A percentile compares a stretch with the other conserved stretches of the same genome.
Conservation (phyloP, 1,284 basidiomycete genomes). For the Cutaneotrichosporon sp. region DNA sequence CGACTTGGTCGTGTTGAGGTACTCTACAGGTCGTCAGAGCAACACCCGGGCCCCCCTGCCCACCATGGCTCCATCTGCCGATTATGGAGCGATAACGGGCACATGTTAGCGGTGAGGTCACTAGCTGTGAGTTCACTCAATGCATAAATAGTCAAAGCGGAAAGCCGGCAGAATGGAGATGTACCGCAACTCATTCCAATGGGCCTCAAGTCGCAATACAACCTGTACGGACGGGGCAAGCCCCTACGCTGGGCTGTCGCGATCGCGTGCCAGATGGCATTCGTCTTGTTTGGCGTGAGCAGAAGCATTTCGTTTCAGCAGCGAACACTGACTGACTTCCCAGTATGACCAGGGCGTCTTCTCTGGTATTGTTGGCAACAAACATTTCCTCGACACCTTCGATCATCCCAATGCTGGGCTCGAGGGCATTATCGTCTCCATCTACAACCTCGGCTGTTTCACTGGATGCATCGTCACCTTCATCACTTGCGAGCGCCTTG, state of each 20-base stretch:
- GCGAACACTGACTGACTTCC: background rate
- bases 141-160: no score
- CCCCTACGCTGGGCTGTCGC: slow-evolving; percentile 5
- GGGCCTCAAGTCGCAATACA: slow-evolving; percentile 3
- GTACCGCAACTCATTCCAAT: no score
- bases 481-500: slow-evolving; percentile 6
- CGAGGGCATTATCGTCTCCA: slow-evolving; percentile 14
- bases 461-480: slow-evolving; percentile 12
- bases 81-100: no score
- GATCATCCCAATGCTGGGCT: slow-evolving; percentile 6
- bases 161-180: no score
- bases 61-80: no score
- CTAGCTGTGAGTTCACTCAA: no score
- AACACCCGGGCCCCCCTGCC: no score
- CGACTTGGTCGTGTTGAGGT: no score
- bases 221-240: slow-evolving; percentile 3
- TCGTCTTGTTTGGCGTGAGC: slow-evolving; percentile 6
- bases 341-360: slow-evolving; percentile 11
- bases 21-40: no score
- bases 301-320: no score
- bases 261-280: slow-evolving; percentile 6
- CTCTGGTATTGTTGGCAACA: slow-evolving; percentile 11
- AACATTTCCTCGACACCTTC: slow-evolving; percentile 11
- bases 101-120: no score
- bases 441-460: slow-evolving; percentile 17